phyloP scores from a whole-genome alignment of 306 rosid species.

The Myrica gale region DNA sequence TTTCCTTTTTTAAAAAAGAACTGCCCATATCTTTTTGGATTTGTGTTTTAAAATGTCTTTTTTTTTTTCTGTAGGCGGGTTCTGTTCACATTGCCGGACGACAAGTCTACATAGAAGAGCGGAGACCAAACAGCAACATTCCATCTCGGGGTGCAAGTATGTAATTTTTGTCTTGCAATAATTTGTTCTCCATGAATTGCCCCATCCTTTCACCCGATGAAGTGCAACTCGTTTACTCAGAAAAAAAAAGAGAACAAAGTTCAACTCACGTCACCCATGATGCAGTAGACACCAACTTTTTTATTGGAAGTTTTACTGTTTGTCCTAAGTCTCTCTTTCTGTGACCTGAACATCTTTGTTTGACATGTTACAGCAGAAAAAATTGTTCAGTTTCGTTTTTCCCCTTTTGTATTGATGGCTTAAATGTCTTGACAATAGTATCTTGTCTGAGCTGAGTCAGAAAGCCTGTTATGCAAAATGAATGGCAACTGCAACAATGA shows the following conservation, averaged over 20 bases:
- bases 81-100: conserved; percentile 77
- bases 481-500: conserved; percentile 9
- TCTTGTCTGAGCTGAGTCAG: not conserved
- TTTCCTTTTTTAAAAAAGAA: not conserved
- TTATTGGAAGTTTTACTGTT: not conserved
- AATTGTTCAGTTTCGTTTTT: not conserved
- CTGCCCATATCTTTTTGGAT: not conserved
- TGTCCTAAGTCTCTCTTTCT: not conserved
- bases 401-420: not conserved
- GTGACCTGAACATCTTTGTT: not conserved
- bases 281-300: not conserved
- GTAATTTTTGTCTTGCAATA: conserved; percentile 15
- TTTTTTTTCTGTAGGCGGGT: conserved; percentile 52
- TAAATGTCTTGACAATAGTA: conserved; percentile 2
- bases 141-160: conserved; percentile 81
- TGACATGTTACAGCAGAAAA: not conserved
- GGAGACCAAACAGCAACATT: conserved; percentile 87
- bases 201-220: not conserved
- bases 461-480: not conserved
- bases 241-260: too few species aligned
- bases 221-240: too few species aligned
- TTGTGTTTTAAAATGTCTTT: not conserved
- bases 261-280: not conserved
- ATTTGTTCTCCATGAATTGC: not conserved
- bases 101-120: conserved; percentile 86